Conservation (phyloP, 306 rosid genomes). For the Abrus precatorius region DNA sequence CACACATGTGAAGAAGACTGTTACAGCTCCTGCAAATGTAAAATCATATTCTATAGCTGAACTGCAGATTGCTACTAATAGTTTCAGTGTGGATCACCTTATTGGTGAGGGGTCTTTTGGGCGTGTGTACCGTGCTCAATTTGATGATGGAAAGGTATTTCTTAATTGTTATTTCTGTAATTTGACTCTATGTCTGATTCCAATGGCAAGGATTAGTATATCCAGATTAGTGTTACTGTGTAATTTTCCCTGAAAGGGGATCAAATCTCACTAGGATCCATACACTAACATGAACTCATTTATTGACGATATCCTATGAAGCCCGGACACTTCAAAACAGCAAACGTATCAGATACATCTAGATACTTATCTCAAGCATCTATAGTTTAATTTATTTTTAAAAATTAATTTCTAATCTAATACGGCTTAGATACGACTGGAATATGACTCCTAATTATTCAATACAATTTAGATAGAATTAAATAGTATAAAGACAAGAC, state of each 20-base stretch:
- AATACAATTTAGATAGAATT: too few species aligned
- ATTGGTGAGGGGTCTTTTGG: conserved; percentile 96
- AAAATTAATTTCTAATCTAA: too few species aligned
- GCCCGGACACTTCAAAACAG: too few species aligned
- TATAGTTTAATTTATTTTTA: too few species aligned
- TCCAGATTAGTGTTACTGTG: conserved; percentile 25
- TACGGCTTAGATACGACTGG: too few species aligned
- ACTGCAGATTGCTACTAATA: conserved; percentile 93
- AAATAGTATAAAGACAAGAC: too few species aligned
- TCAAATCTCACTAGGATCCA: conserved; percentile 20
- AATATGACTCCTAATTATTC: too few species aligned
- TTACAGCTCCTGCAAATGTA: conserved; percentile 69
- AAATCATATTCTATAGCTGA: conserved; percentile 85
- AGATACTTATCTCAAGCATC: too few species aligned
- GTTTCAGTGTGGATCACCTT: conserved; percentile 88
- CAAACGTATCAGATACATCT: too few species aligned
- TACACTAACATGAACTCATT: background rate
- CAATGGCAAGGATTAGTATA: conserved; percentile 23
- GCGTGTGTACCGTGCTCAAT: conserved; percentile 90
- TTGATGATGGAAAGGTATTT: conserved; percentile 85
- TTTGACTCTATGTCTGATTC: conserved; percentile 38
- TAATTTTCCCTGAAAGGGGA: conserved; percentile 20
- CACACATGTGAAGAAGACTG: conserved; percentile 64
- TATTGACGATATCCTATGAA: background rate
- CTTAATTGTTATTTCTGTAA: conserved; percentile 34